phyloP scores from a whole-genome alignment of 2,329 filamentous ascomycete genomes.

The Claviceps purpurea region DNA sequence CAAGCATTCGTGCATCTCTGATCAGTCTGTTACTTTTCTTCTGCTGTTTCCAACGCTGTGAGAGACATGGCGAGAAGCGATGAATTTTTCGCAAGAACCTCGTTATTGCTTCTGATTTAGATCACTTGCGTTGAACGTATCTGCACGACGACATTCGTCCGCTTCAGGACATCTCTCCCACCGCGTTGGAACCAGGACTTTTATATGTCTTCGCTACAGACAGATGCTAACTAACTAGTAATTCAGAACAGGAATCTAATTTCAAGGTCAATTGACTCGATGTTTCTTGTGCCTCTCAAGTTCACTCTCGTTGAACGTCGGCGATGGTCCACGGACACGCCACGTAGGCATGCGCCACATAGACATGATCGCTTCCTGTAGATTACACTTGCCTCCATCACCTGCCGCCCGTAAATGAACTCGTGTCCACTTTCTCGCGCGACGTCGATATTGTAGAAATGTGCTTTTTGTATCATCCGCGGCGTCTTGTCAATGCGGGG shows the following conservation, averaged over 20 bases:
- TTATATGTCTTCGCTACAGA: background rate
- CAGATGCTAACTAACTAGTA: background rate
- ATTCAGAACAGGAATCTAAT: too few relatives aligned
- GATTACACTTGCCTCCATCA: background rate
- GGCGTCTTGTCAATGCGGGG: background rate
- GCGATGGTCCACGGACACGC: background rate
- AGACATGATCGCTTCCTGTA: background rate
- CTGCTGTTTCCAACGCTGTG: background rate
- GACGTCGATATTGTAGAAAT: too few relatives aligned
- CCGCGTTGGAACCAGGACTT: background rate
- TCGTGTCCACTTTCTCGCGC: background rate
- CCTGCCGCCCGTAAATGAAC: background rate
- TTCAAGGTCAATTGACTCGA: background rate
- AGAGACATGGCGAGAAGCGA: background rate
- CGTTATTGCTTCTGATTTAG: background rate
- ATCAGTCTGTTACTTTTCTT: conserved; percentile 17
- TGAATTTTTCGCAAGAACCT: background rate
- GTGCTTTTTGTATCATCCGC: background rate
- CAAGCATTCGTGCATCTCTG: conserved; percentile 69
- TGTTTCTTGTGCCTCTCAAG: background rate
- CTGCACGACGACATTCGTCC: background rate
- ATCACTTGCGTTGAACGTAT: background rate
- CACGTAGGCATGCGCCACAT: too few relatives aligned
- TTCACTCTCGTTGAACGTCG: background rate
- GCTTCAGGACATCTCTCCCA: background rate